Evolutionary conservation across 257 asterid genomes (phyloP).

Genomic region (Solanum piurae): DNA sequence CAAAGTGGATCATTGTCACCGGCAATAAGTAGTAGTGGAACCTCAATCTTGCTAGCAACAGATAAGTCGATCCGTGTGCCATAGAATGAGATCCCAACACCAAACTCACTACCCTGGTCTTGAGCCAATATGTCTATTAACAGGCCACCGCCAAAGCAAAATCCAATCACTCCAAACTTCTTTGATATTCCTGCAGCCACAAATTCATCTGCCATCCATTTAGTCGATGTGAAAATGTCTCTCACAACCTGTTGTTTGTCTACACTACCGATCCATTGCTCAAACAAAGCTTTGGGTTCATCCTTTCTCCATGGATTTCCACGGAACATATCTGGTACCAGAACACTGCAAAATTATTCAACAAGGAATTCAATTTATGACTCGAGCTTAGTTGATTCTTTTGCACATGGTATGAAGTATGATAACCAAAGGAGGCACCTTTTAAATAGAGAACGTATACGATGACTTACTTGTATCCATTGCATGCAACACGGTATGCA

Average conservation of each 20-base stretch:
- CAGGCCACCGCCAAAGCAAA: conserved; percentile 74
- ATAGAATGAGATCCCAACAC: conserved; percentile 57
- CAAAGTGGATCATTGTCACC: conserved; percentile 61
- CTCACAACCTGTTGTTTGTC: conserved; percentile 19
- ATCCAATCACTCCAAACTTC: conserved; percentile 66
- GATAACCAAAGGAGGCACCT: background rate
- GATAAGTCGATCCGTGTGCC: conserved; percentile 46
- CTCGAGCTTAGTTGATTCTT: background rate
- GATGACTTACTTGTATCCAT: conserved; percentile 62
- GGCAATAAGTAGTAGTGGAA: conserved; percentile 42
- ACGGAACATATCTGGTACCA: conserved; percentile 63
- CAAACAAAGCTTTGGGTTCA: conserved; percentile 21
- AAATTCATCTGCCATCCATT: conserved; percentile 60
- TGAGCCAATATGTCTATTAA: conserved; percentile 52
- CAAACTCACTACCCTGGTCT: conserved; percentile 44
- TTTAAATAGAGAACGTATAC: background rate
- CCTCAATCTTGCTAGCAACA: conserved; percentile 31
- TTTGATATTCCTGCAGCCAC: conserved; percentile 50
- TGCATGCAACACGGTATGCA: conserved; percentile 76
- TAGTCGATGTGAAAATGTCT: conserved; percentile 43
- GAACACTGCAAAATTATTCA: conserved; percentile 40
- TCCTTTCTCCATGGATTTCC: conserved; percentile 71
- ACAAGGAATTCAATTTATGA: background rate
- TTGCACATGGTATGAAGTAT: background rate
- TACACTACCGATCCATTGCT: conserved; percentile 45